Evolutionary conservation across 1,284 basidiomycete genomes (phyloP).

Genomic region (Pyrrhoderma lamaoense): DNA sequence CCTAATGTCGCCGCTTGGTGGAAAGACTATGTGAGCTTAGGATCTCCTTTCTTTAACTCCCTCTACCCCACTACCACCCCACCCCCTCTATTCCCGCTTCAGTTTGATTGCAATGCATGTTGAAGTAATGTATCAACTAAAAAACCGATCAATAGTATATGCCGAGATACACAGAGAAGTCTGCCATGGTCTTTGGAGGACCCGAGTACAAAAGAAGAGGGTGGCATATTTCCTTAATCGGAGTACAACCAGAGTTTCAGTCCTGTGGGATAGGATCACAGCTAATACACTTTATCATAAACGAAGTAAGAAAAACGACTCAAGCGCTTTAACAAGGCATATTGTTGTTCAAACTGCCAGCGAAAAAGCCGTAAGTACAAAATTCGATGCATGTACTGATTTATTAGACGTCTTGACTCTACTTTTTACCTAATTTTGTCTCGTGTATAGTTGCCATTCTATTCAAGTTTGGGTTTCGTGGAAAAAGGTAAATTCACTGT

Average conservation of each 20-base stretch:
- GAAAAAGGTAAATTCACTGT: background rate
- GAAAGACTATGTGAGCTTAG: background rate
- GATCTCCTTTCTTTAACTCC: too few relatives aligned
- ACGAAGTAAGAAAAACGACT: background rate
- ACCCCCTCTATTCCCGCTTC: background rate
- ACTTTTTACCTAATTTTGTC: background rate
- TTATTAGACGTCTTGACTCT: background rate
- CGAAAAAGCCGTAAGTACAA: background rate
- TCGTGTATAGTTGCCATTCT: background rate
- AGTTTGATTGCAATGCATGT: too few relatives aligned
- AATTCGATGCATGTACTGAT: background rate
- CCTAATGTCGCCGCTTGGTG: background rate
- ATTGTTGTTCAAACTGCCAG: background rate
- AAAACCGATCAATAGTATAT: background rate
- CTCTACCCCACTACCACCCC: background rate
- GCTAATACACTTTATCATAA: background rate
- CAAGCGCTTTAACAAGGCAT: background rate
- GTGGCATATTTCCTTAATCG: background rate
- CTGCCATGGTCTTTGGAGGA: background rate
- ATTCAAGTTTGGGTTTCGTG: background rate
- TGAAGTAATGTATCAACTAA: too few relatives aligned
- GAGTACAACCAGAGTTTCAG: background rate
- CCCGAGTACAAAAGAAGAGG: background rate
- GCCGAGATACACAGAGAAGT: background rate
- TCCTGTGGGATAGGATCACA: background rate